phyloP scores from a whole-genome alignment of 2,329 filamentous ascomycete genomes.

The Ophiosphaerella narmari region DNA sequence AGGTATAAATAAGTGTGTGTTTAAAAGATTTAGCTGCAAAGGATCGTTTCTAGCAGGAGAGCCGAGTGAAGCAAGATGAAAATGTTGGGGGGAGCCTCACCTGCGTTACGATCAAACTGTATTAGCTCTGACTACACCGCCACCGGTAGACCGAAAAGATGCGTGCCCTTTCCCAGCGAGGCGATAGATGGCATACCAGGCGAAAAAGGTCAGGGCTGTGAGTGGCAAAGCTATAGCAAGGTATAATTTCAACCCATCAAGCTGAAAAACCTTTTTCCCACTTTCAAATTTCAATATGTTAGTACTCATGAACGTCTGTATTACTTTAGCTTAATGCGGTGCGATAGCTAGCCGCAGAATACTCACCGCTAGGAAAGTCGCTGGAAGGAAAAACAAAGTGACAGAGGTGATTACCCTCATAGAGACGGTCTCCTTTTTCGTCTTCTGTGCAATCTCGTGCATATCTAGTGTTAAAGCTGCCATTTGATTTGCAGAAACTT shows the following conservation, averaged over 20 bases:
- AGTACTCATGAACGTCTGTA: slow-evolving; percentile 50
- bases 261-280: slow-evolving; percentile 12
- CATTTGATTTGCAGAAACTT: slow-evolving; percentile 35
- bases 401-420: slow-evolving; percentile 52
- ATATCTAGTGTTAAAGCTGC: slow-evolving; percentile 27
- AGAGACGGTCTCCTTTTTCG: slow-evolving; percentile 47
- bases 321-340: neutral
- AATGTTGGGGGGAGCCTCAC: no score
- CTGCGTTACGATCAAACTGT: no score
- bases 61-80: no score
- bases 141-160: no score
- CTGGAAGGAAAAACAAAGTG: slow-evolving; percentile 51
- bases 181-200: slow-evolving; percentile 42
- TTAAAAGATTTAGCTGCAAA: no score
- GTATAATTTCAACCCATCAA: slow-evolving; percentile 34
- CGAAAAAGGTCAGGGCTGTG: slow-evolving; percentile 40
- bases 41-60: no score
- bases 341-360: neutral
- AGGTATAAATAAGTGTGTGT: no score
- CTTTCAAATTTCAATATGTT: slow-evolving; percentile 40
- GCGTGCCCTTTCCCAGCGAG: slow-evolving; percentile 20
- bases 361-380: slow-evolving; percentile 51
- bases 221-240: slow-evolving; percentile 43
- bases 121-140: no score
- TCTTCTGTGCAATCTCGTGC: slow-evolving; percentile 42